Conservation (phyloP, 345 rosid species). For the Tarenaya hassleriana region DNA sequence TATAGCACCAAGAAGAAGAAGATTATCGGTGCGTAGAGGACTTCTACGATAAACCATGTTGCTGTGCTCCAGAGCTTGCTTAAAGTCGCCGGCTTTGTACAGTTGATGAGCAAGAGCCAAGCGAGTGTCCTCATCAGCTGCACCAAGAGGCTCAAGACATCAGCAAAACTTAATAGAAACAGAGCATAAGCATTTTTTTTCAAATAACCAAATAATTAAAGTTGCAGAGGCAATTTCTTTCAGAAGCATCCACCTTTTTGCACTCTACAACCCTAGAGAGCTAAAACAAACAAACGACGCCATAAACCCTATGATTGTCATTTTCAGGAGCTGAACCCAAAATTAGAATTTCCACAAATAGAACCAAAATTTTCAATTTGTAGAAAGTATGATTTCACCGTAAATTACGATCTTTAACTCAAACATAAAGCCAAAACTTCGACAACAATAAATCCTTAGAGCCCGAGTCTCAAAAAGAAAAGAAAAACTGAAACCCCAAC, state of each 20-base stretch:
- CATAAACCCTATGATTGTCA: neutral
- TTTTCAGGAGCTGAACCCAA: constrained; percentile 9
- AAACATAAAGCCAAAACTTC: constrained; percentile 12
- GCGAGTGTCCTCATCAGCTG: constrained; percentile 71
- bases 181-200: neutral
- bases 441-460: too few relatives aligned
- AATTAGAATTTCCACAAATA: constrained; percentile 16
- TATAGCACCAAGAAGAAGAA: constrained; percentile 91
- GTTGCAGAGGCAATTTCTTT: neutral
- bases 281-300: constrained; percentile 11
- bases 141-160: constrained; percentile 14
- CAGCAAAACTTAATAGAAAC: constrained; percentile 16
- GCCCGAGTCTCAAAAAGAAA: neutral
- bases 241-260: constrained; percentile 10
- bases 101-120: constrained; percentile 73
- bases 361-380: constrained; percentile 15
- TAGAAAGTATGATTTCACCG: constrained; percentile 23
- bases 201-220: neutral
- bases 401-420: constrained; percentile 20
- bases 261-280: constrained; percentile 15
- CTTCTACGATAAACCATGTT: constrained; percentile 64
- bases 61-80: constrained; percentile 82
- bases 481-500: constrained; percentile 13
- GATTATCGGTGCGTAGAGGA: constrained; percentile 83
- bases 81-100: constrained; percentile 75